Evolutionary conservation across 2,329 filamentous ascomycete species (phyloP), one percentile per base, ranked within the genome.

Genomic region (Ophiobolus disseminans): DNA sequence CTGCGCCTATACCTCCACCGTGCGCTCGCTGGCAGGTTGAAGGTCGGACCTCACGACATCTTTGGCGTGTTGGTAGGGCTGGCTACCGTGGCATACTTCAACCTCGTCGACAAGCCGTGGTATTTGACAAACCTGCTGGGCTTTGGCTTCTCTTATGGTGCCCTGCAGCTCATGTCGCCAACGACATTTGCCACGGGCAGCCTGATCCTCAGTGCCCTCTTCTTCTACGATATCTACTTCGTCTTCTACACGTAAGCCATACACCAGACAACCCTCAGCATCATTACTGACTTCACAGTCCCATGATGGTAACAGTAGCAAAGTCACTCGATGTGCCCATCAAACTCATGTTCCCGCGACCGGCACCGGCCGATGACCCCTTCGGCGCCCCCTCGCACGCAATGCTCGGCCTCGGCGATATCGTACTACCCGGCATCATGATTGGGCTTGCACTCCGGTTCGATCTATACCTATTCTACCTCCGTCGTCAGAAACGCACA

Each of bases 181-280:
- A 96, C 91, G 0, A 93, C 90, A 0, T 96, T 97, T 67, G 76
- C 82, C 45, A 96, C 90, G 0, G 91, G 91, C 0, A 88, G 87
- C 5, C 73, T 92, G 34, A 86, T 97, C 8, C 79, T 97, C 1
- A 76, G 80, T 8, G 90, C 88, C 0, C 79, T 97, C 1, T 97
- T 97, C 76, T 85, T 96, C 66, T 99, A 99, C 67, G 93, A 99
- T 69, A 93, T 99, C 39, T 86, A 94, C 72, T 91, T 93, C 80
- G 90, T 94, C 5, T 94, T 94, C 68, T 94, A 88, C 69, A 92
- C 89, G 77, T 86, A 68, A 74, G 83, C 79, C 17, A 32, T 32
- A 3, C 16, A 9, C 30, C 9, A 7, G n/a, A n/a, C 5, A 7
- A n/a, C 16, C 5, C 17, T 14, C 10, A 14, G 13, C 8, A 9